phyloP scores from a whole-genome alignment of 108 stramenopile species.

The Cyclotella atomus region DNA sequence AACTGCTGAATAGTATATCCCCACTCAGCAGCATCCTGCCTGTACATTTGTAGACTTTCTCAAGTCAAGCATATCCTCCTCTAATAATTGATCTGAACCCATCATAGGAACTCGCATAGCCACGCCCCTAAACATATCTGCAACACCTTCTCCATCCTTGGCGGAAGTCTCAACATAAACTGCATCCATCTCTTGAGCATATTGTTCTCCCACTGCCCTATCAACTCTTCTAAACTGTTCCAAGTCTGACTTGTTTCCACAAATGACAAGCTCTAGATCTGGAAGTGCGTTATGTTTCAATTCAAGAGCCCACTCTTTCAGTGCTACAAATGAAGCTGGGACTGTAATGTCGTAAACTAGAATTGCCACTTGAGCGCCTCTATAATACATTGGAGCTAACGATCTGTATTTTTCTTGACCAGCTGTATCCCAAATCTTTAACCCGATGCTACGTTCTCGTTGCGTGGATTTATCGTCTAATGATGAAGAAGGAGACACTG shows the following conservation, averaged over 20 bases:
- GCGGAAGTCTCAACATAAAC: slow-evolving; percentile 75
- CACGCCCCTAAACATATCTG: slow-evolving; percentile 60
- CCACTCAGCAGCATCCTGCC: slow-evolving; percentile 17
- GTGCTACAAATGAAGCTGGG: slow-evolving; percentile 34
- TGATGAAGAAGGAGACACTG: too few relatives aligned
- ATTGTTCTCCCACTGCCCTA: slow-evolving; percentile 39
- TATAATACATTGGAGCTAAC: slow-evolving; percentile 85
- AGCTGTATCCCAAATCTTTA: slow-evolving; percentile 91
- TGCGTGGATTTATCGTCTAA: neutral
- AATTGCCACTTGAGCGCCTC: slow-evolving; percentile 54
- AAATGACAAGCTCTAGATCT: slow-evolving; percentile 50
- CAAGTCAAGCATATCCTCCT: slow-evolving; percentile 40
- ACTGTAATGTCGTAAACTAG: slow-evolving; percentile 63
- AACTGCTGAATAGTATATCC: neutral
- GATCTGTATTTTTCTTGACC: slow-evolving; percentile 91
- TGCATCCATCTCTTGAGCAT: slow-evolving; percentile 62
- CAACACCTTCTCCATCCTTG: slow-evolving; percentile 67
- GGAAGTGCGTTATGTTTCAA: slow-evolving; percentile 37
- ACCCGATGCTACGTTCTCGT: slow-evolving; percentile 35
- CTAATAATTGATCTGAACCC: slow-evolving; percentile 17
- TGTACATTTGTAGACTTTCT: slow-evolving; percentile 10
- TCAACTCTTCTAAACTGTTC: slow-evolving; percentile 35
- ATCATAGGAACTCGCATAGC: slow-evolving; percentile 57
- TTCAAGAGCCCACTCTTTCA: slow-evolving; percentile 48
- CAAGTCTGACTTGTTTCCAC: slow-evolving; percentile 60